Percentiles rank a stretch among this genome's conserved stretches.
Conservation (phyloP, 768 basidiomycete species). For the Mycena rosella region DNA sequence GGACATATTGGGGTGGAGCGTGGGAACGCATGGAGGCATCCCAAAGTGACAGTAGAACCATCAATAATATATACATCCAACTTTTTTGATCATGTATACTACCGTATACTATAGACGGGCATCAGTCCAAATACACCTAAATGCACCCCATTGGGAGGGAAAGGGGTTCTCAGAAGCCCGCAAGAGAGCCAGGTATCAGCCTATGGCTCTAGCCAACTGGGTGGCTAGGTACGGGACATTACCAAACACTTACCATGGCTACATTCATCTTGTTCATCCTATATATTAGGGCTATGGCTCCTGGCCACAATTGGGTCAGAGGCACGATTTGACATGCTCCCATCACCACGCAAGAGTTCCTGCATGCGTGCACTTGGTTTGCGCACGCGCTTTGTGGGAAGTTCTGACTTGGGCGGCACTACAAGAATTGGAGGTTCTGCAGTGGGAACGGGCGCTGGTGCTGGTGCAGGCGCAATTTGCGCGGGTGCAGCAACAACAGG, state of each 20-base stretch:
- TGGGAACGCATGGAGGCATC: too few species aligned
- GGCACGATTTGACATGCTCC: conserved; percentile 18
- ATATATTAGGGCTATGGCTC: background rate
- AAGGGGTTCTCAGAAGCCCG: too few species aligned
- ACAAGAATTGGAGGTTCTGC: background rate
- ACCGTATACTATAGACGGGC: too few species aligned
- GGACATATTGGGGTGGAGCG: too few species aligned
- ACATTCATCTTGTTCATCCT: background rate
- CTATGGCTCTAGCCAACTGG: background rate
- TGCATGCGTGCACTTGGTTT: conserved; percentile 34
- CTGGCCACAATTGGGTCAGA: conserved; percentile 16
- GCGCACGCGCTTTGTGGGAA: conserved; percentile 28
- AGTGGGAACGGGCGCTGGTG: too few species aligned
- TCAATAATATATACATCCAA: too few species aligned
- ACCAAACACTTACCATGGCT: background rate
- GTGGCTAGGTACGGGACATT: background rate
- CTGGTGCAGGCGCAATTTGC: background rate
- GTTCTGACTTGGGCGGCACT: background rate
- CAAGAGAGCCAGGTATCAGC: background rate
- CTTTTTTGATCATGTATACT: too few species aligned
- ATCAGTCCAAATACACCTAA: background rate
- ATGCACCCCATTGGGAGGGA: background rate
- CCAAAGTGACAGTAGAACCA: too few species aligned
- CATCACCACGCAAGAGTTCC: conserved; percentile 35
- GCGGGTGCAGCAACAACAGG: background rate